Conservation (phyloP, 192 early-diverging fungal genomes). For the Coemansia interrupta region DNA sequence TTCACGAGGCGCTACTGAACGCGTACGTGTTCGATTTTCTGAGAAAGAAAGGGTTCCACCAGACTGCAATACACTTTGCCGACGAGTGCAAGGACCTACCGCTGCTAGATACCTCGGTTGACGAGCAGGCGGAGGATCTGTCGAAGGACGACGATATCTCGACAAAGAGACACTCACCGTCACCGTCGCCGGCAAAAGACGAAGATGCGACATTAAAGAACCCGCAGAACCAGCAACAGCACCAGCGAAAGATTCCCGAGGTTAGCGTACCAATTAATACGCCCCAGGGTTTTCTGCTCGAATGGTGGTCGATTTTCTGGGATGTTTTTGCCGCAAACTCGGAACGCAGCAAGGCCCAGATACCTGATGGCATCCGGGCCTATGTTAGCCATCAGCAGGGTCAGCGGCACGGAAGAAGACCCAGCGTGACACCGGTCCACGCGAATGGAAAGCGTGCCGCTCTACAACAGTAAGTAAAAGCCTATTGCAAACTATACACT, state of each 20-base stretch:
- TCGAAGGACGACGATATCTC: no score
- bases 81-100: constrained; percentile 40
- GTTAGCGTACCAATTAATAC: constrained; percentile 28
- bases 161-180: no score
- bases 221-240: background rate
- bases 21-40: constrained; percentile 48
- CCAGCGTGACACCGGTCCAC: constrained; percentile 12
- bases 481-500: no score
- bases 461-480: constrained; percentile 25
- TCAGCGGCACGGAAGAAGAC: constrained; percentile 10
- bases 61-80: constrained; percentile 29
- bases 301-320: constrained; percentile 47
- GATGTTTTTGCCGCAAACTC: constrained; percentile 26
- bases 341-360: constrained; percentile 14
- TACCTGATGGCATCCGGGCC: constrained; percentile 19
- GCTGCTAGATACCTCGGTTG: constrained; percentile 12
- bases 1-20: constrained; percentile 34
- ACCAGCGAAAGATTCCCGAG: constrained; percentile 8
- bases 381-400: constrained; percentile 27
- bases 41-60: constrained; percentile 30
- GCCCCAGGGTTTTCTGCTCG: constrained; percentile 21
- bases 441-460: constrained; percentile 36
- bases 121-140: constrained; percentile 2
- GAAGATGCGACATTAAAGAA: background rate
- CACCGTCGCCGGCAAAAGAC: background rate